These are phyloP conservation scores for Pezicula rhizophila DNA, from an alignment of 2,329 filamentous ascomycete species.

Conservation along the genomic window DNA sequence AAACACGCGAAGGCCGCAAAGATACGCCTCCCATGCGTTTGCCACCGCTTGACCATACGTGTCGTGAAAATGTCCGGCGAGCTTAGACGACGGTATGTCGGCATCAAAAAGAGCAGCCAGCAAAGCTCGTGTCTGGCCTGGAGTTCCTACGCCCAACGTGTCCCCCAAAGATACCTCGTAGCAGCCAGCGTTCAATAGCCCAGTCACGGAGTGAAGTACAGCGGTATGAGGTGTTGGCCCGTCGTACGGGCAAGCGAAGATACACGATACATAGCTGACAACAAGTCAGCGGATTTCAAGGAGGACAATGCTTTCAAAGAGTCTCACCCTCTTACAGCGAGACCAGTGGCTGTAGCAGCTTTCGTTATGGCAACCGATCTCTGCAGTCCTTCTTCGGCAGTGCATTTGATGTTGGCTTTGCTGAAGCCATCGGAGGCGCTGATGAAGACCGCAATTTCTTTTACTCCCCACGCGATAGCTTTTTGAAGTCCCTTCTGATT, in stretches of 20 bases:
- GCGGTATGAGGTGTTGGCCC: constrained; percentile 24
- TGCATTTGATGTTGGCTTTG: constrained; percentile 52
- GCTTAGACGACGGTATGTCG: constrained; percentile 44
- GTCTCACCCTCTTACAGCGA: constrained; percentile 42
- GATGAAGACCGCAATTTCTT: constrained; percentile 45
- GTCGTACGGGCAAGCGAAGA: constrained; percentile 47
- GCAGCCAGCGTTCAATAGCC: constrained; percentile 54
- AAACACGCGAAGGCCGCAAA: constrained; percentile 58
- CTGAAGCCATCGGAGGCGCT: constrained; percentile 54
- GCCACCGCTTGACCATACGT: constrained; percentile 64
- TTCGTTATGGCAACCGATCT: constrained; percentile 43
- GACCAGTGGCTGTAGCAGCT: constrained; percentile 33
- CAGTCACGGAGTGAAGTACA: constrained; percentile 32
- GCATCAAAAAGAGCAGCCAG: constrained; percentile 30
- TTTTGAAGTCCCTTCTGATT: constrained; percentile 49
- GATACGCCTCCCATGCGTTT: constrained; percentile 59
- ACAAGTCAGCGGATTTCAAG: background rate
- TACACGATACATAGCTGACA: constrained; percentile 44
- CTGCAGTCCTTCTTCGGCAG: constrained; percentile 46
- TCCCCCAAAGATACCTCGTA: constrained; percentile 63
- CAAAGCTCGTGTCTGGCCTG: constrained; percentile 4
- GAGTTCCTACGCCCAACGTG: constrained; percentile 57
- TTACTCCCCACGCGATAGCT: constrained; percentile 15
- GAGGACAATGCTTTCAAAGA: background rate
- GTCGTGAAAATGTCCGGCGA: constrained; percentile 68